Evolutionary conservation across 176 grass and related monocot genomes (phyloP).

Genomic region (Ensete glaucum): DNA sequence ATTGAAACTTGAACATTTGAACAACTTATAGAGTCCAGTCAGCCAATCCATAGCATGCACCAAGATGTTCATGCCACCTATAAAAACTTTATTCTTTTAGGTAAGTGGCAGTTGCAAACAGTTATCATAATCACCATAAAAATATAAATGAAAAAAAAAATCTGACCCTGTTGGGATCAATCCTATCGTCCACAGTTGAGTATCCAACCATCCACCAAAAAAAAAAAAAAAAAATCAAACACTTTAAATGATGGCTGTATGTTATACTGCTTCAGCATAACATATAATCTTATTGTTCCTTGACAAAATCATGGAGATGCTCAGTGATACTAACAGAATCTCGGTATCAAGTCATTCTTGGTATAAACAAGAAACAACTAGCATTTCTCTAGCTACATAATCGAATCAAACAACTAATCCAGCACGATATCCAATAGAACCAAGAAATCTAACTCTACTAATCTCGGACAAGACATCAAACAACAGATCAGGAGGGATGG

Average conservation of each 20-base stretch:
- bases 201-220: not conserved
- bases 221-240: not conserved
- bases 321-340: too few species aligned
- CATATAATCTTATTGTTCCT: not conserved
- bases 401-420: too few species aligned
- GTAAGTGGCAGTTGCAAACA: not conserved
- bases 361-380: too few species aligned
- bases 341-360: too few species aligned
- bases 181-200: not conserved
- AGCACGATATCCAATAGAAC: not conserved
- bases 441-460: not conserved
- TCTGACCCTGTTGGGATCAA: not conserved
- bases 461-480: too few species aligned
- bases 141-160: not conserved
- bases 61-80: not conserved
- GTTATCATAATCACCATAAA: not conserved
- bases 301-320: too few species aligned
- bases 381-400: too few species aligned
- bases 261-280: not conserved
- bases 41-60: not conserved
- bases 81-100: not conserved
- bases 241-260: not conserved
- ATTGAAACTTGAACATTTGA: not conserved
- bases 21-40: not conserved
- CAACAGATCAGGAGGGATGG: too few species aligned